A percentile compares a stretch with the other conserved stretches of the same genome.
Evolutionary conservation across 1,284 basidiomycete genomes (phyloP).

Genomic region (Dichomitus squalens): DNA sequence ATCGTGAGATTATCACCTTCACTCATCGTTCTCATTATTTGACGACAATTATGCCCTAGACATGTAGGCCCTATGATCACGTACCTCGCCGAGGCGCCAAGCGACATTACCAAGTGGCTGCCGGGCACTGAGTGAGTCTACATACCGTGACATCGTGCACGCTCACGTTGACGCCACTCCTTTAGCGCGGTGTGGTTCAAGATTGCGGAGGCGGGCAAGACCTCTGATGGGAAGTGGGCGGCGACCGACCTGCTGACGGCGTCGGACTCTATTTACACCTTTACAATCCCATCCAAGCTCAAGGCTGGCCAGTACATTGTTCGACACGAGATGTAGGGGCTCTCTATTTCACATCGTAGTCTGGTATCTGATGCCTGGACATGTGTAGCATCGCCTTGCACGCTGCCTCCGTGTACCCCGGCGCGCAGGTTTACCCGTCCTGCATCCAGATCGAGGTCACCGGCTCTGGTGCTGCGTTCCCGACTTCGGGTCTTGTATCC

Average conservation of each 20-base stretch:
- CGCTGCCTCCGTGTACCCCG: constrained; percentile 32
- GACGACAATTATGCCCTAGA: background rate
- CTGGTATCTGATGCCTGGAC: background rate
- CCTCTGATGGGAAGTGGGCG: constrained; percentile 46
- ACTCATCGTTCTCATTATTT: background rate
- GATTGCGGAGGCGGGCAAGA: constrained; percentile 47
- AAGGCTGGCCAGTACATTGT: constrained; percentile 51
- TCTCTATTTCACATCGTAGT: background rate
- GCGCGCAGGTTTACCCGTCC: constrained; percentile 43
- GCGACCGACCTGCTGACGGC: constrained; percentile 43
- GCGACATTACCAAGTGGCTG: constrained; percentile 47
- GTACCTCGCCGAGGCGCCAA: constrained; percentile 49
- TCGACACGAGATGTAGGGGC: constrained; percentile 47
- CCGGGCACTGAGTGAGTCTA: constrained; percentile 39
- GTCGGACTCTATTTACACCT: constrained; percentile 44
- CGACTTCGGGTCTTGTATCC: constrained; percentile 47
- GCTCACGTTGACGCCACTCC: background rate
- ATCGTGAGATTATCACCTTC: constrained; percentile 33
- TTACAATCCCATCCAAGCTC: constrained; percentile 47
- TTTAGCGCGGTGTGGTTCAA: constrained; percentile 52
- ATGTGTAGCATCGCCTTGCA: constrained; percentile 43
- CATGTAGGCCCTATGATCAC: constrained; percentile 46
- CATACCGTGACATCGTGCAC: no score
- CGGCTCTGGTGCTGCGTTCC: constrained; percentile 48
- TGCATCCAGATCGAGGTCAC: constrained; percentile 55